Percentiles rank a stretch among this genome's conserved stretches.
phyloP scores from a whole-genome alignment of 257 asterid species.

The Haberlea rhodopensis region DNA sequence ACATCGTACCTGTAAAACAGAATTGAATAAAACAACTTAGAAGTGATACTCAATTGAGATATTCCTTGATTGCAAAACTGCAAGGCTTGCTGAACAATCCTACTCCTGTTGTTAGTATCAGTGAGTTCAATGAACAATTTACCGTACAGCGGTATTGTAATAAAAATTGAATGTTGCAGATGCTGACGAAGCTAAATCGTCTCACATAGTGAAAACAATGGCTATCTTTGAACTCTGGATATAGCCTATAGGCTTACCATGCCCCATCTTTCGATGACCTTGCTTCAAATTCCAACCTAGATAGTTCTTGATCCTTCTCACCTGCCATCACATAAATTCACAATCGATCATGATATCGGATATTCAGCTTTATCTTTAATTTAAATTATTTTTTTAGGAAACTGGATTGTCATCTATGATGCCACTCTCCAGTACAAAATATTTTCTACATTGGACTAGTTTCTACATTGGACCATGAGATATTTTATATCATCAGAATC shows the following conservation, averaged over 20 bases:
- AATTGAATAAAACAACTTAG: neutral
- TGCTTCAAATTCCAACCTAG: conserved; percentile 76
- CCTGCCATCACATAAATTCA: conserved; percentile 38
- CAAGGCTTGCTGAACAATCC: conserved; percentile 4
- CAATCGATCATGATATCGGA: neutral
- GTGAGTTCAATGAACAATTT: neutral
- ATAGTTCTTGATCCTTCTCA: conserved; percentile 39
- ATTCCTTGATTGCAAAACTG: neutral
- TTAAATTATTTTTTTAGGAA: neutral
- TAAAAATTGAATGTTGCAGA: neutral
- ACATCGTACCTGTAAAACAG: conserved; percentile 82
- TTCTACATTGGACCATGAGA: no score
- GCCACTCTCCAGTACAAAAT: no score
- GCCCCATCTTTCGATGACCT: conserved; percentile 79
- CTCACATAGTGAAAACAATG: no score
- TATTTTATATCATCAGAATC: neutral
- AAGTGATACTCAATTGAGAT: neutral
- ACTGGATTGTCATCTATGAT: neutral
- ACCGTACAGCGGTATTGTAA: neutral
- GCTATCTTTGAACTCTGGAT: neutral
- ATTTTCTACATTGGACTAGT: no score
- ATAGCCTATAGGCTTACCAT: conserved; percentile 47
- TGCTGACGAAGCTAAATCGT: neutral
- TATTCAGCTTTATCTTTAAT: neutral
- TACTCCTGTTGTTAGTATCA: neutral